phyloP scores from a whole-genome alignment of 2,329 filamentous ascomycete genomes.

The Biscogniauxia marginata region DNA sequence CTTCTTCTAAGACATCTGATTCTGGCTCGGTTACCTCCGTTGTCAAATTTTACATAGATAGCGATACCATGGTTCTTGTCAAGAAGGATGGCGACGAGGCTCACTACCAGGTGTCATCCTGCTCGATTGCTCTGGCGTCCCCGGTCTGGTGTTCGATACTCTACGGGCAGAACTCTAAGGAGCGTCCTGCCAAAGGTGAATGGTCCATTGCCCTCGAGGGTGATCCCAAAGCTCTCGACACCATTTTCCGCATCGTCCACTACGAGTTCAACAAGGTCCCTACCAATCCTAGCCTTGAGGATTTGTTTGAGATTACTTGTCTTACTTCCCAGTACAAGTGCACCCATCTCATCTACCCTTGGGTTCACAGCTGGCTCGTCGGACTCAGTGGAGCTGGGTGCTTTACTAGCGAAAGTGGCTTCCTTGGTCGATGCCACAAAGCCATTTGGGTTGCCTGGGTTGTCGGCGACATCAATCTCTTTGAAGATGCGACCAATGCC shows the following conservation, averaged over 20 bases:
- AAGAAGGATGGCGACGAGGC: neutral
- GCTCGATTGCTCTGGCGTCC: slow-evolving; percentile 19
- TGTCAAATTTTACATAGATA: slow-evolving; percentile 11
- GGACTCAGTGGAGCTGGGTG: neutral
- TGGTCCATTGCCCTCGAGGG: slow-evolving; percentile 16
- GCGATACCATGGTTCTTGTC: slow-evolving; percentile 7
- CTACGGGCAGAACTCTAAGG: slow-evolving; percentile 4
- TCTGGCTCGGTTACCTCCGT: slow-evolving; percentile 5
- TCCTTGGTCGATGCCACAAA: slow-evolving; percentile 20
- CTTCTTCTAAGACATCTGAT: neutral
- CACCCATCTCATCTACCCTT: slow-evolving; percentile 24
- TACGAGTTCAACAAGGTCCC: slow-evolving; percentile 23
- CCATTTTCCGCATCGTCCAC: slow-evolving; percentile 25
- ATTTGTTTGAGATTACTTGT: slow-evolving; percentile 23
- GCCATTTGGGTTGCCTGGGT: slow-evolving; percentile 23
- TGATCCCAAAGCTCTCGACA: slow-evolving; percentile 16
- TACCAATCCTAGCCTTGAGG: slow-evolving; percentile 9
- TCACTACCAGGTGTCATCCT: slow-evolving; percentile 19
- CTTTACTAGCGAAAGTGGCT: slow-evolving; percentile 4
- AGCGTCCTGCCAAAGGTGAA: neutral
- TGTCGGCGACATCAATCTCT: slow-evolving; percentile 22
- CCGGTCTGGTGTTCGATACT: slow-evolving; percentile 20
- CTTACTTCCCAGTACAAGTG: slow-evolving; percentile 21
- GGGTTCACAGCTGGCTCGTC: slow-evolving; percentile 21
- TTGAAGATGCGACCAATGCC: slow-evolving; percentile 22